These are phyloP conservation scores for Aspergillus puulaauensis DNA, from an alignment of 2,329 filamentous ascomycete species.

Conservation along the genomic window DNA sequence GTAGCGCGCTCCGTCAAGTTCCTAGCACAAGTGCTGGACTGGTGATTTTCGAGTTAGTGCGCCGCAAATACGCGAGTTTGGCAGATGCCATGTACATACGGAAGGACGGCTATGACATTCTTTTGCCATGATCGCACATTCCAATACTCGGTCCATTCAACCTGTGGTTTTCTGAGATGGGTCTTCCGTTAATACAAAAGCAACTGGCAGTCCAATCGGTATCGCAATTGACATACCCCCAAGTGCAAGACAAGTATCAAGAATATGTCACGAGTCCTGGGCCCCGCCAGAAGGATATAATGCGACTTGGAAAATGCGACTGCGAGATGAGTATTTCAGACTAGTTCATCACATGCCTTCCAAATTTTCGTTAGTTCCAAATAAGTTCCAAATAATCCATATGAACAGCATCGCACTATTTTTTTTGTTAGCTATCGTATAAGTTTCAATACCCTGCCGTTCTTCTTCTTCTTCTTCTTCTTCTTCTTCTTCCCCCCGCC, in stretches of 20 bases:
- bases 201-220: background rate
- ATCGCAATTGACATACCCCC: background rate
- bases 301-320: no score
- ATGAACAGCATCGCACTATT: no score
- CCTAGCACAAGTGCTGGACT: conserved; percentile 64
- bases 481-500: no score
- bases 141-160: background rate
- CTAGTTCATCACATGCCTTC: no score
- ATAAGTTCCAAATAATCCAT: no score
- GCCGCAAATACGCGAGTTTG: conserved; percentile 58
- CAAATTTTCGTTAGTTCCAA: no score
- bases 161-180: background rate
- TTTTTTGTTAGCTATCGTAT: no score
- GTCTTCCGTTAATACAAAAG: background rate
- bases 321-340: no score
- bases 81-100: conserved; percentile 55
- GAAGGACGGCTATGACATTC: conserved; percentile 62
- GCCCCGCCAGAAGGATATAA: no score
- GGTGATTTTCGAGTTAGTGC: conserved; percentile 64
- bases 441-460: no score
- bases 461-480: no score
- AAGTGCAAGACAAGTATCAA: background rate
- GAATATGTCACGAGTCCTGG: background rate
- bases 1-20: conserved; percentile 58
- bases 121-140: conserved; percentile 45